A percentile compares a stretch with the other conserved stretches of the same genome.
These are phyloP conservation scores for Butyriboletus loyo DNA, from an alignment of 768 basidiomycete genomes.

Conservation along the genomic window DNA sequence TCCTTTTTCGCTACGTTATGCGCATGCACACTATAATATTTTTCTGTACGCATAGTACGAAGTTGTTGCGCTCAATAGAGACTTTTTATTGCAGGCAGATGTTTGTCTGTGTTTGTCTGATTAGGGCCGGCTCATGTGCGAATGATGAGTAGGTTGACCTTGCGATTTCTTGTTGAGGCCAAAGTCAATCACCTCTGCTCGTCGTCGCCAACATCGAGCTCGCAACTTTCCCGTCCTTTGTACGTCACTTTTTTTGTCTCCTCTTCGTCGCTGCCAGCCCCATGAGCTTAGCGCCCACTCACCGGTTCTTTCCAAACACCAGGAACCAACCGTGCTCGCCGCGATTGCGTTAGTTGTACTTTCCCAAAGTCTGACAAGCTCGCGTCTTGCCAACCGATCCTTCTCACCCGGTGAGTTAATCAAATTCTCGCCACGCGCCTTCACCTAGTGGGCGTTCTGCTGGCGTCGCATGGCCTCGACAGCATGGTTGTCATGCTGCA, in stretches of 20 bases:
- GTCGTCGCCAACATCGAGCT: constrained; percentile 30
- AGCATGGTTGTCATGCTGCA: constrained; percentile 33
- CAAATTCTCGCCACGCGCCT: background rate
- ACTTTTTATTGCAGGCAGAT: background rate
- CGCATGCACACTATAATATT: constrained; percentile 25
- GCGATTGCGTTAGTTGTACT: constrained; percentile 26
- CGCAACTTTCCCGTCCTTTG: constrained; percentile 13
- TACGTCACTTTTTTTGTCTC: constrained; percentile 15
- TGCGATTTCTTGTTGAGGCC: constrained; percentile 29
- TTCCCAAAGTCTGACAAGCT: constrained; percentile 20
- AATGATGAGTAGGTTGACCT: constrained; percentile 15
- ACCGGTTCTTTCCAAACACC: constrained; percentile 17
- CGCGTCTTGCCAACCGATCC: constrained; percentile 18
- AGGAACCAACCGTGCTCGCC: constrained; percentile 27
- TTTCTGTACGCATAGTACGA: constrained; percentile 24
- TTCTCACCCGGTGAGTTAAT: constrained; percentile 23
- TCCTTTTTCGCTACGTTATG: constrained; percentile 19
- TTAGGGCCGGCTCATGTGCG: constrained; percentile 34
- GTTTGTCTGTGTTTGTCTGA: constrained; percentile 32
- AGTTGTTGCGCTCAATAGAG: background rate
- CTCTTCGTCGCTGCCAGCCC: background rate
- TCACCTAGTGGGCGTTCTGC: constrained; percentile 9
- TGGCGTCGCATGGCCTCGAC: constrained; percentile 23
- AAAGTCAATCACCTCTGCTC: constrained; percentile 26
- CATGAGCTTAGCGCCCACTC: constrained; percentile 12